phyloP scores from a whole-genome alignment of 1,284 basidiomycete genomes.

The Sphaerobolus stellatus region DNA sequence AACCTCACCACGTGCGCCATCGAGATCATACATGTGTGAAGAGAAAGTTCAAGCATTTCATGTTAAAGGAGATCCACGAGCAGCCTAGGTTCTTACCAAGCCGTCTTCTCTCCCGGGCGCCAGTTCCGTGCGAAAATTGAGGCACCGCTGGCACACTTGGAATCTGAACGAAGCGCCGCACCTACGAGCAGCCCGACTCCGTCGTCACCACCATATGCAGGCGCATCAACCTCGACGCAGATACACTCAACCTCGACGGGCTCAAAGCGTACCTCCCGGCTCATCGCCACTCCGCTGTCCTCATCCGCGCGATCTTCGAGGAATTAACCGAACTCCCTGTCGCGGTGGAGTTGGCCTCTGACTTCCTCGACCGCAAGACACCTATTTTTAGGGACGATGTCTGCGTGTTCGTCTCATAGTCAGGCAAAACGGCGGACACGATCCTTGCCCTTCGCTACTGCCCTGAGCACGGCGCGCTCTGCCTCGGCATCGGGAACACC shows the following conservation, averaged over 20 bases:
- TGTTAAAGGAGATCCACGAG: conserved; percentile 99
- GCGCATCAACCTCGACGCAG: conserved; percentile 99
- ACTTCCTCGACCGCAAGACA: conserved; percentile 98
- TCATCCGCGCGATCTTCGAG: conserved; percentile 98
- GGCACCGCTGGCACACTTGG: no score
- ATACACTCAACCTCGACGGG: conserved; percentile 93
- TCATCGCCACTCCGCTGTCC: conserved; percentile 97
- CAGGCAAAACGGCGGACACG: conserved; percentile 98
- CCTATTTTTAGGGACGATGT: conserved; percentile 99
- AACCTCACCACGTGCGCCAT: conserved; percentile 90
- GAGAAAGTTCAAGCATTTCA: conserved; percentile 99
- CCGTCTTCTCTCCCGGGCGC: no score
- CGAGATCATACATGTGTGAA: conserved; percentile 99
- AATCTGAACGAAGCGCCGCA: no score
- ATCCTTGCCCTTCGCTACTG: conserved; percentile 97
- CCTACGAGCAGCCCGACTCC: conserved; percentile 99
- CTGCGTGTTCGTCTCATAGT: conserved; percentile 96
- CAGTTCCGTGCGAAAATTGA: no score
- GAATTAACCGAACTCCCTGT: conserved; percentile 99
- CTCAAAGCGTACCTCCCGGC: conserved; percentile 94
- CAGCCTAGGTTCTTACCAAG: no score
- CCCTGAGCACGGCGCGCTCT: conserved; percentile 93
- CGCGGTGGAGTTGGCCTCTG: conserved; percentile 96
- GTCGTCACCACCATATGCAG: conserved; percentile 99
- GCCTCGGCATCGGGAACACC: conserved; percentile 97